Evolutionary conservation across 225 moss, liverwort and hornwort genomes (phyloP), one percentile per base, ranked within the genome.

Genomic region (Neckera pumila): DNA sequence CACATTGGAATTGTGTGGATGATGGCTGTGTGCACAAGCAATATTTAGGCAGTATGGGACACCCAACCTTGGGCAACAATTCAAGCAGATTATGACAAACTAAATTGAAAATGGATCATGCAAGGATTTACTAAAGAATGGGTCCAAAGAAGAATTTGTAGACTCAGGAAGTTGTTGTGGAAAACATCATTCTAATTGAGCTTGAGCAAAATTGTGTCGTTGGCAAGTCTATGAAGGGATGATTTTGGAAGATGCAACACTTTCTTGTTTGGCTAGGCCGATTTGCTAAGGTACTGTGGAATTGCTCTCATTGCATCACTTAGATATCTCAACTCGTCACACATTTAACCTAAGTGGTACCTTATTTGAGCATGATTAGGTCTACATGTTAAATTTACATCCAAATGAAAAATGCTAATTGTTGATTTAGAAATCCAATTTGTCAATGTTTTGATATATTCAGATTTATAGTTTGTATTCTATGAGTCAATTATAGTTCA

Each of bases 181-280:
- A 14, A 70, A 70, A 71, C 36, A 71, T 15, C 1, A 8, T 42
- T 42, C 26, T 1, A 15, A 8, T 26, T 8, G 9, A 71, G 7
- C 4, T 42, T 8, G 7, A 42, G 15, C 7, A 18, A 18, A 74
- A 47, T 16, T 10, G 2, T 74, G 2, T 18, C 0, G 1, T 18
- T 47, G 11, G 7, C 0, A 0, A 45, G 11, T 47, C 47, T 47
- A 47, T 0, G 0, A 31, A 7, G 4, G 19, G 11, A 74, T 74
- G 31, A 14, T 30, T 74, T 47, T 0, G 3, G 4, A 4, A 47
- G 45, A 45, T 74, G 47, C 6, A 1, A 18, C 1, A 11, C 30
- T 74, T 74, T 47, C 2, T 3, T 17, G 0, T 28, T 0, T 10
- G 0, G 3, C 0, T 1, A 0, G 0, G 5, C 14, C 0, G 0